These are phyloP conservation scores for Penicillium brasilianum DNA, from an alignment of 2,329 filamentous ascomycete species.

Conservation along the genomic window DNA sequence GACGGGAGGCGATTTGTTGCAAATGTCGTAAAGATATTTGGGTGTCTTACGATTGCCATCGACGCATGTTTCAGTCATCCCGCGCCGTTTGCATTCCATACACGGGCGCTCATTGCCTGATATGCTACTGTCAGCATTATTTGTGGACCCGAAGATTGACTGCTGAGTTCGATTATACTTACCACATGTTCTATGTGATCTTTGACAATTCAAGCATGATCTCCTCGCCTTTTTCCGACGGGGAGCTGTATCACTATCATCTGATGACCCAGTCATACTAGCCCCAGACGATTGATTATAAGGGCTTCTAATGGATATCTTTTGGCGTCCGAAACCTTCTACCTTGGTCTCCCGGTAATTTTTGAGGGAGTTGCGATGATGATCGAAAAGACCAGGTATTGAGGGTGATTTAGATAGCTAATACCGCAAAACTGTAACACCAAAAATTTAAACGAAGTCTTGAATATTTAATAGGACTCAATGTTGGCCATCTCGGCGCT, in stretches of 20 bases:
- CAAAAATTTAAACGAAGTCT: too few species aligned
- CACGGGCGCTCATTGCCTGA: constrained; percentile 23
- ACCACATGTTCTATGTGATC: constrained; percentile 24
- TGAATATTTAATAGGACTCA: neutral
- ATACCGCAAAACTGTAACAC: too few species aligned
- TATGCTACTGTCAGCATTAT: neutral
- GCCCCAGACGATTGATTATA: too few species aligned
- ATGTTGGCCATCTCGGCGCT: neutral
- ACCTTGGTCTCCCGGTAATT: too few species aligned
- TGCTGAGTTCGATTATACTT: neutral
- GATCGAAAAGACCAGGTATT: neutral
- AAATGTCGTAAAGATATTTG: constrained; percentile 14
- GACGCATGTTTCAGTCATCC: constrained; percentile 11
- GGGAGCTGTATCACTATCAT: neutral
- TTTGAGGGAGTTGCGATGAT: too few species aligned
- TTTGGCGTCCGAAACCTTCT: too few species aligned
- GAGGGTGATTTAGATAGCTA: neutral
- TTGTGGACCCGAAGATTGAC: accelerated
- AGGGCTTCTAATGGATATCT: too few species aligned
- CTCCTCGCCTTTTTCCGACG: constrained; percentile 17
- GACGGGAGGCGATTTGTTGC: neutral
- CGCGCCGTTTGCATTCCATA: constrained; percentile 13
- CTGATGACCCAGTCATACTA: neutral
- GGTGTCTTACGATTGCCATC: constrained; percentile 19
- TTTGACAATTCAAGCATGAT: constrained; percentile 21